phyloP scores from a whole-genome alignment of 768 basidiomycete species.

The Mycena metata region DNA sequence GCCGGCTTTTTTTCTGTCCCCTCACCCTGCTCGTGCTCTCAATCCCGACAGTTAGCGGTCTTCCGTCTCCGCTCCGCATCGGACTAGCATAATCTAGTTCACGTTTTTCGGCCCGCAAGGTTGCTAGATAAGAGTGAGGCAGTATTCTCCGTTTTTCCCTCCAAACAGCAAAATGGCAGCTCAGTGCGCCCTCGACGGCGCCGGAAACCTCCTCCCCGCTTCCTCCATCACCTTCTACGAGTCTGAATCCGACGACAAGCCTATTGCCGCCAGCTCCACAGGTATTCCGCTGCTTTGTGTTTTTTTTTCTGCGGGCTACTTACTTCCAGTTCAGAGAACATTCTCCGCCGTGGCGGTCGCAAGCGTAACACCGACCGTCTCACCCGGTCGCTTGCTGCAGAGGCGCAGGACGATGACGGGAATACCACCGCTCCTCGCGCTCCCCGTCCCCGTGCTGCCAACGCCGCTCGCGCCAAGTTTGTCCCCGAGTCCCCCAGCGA shows the following conservation, averaged over 20 bases:
- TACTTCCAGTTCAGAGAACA: no score
- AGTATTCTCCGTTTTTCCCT: no score
- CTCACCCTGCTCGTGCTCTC: no score
- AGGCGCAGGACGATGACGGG: constrained; percentile 5
- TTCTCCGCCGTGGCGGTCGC: constrained; percentile 13
- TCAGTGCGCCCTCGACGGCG: background rate
- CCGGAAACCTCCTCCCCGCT: constrained; percentile 9
- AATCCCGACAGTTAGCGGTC: no score
- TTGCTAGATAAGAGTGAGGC: no score
- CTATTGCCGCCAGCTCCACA: background rate
- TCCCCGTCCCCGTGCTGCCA: background rate
- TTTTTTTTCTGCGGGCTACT: no score
- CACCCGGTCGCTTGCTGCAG: constrained; percentile 8
- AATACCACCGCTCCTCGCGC: background rate
- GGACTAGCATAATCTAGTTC: no score
- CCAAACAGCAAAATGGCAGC: no score
- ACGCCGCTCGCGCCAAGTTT: background rate
- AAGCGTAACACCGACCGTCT: constrained; percentile 18
- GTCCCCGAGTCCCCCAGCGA: constrained; percentile 10
- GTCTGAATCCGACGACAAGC: constrained; percentile 12
- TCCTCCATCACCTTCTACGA: constrained; percentile 5
- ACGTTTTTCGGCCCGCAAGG: no score
- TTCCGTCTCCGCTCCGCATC: no score
- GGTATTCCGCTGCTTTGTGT: no score
- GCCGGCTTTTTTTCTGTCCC: no score